Evolutionary conservation across 768 basidiomycete species (phyloP).

Genomic region (Tricholoma matsutake): DNA sequence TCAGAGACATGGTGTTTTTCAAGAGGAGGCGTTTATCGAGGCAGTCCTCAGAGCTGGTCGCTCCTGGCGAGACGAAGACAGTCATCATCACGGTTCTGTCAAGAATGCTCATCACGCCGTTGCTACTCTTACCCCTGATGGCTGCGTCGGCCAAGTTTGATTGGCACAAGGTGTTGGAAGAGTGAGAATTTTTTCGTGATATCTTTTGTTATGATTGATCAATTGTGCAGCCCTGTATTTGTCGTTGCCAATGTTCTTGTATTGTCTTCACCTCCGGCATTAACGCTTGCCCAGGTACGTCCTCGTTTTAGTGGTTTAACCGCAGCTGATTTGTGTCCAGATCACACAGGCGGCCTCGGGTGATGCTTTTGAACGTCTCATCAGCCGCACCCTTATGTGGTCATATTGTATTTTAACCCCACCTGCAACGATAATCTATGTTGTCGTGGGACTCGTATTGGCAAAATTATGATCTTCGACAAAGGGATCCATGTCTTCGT

Average conservation of each 20-base stretch:
- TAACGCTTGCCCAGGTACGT: constrained; percentile 51
- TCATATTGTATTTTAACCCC: constrained; percentile 87
- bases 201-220: constrained; percentile 2
- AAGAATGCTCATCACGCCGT: constrained; percentile 85
- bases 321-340: constrained; percentile 25
- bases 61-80: constrained; percentile 75
- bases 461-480: constrained; percentile 42
- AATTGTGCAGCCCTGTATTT: constrained; percentile 67
- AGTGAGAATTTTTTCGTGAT: constrained; percentile 44
- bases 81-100: constrained; percentile 79
- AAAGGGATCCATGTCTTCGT: not conserved
- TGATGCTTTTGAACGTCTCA: constrained; percentile 87
- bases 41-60: constrained; percentile 10
- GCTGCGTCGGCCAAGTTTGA: constrained; percentile 56
- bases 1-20: constrained; percentile 42
- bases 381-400: constrained; percentile 92
- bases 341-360: constrained; percentile 84
- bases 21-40: constrained; percentile 13
- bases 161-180: constrained; percentile 63
- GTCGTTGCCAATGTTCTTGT: constrained; percentile 82
- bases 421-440: constrained; percentile 73
- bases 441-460: constrained; percentile 69
- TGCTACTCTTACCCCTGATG: constrained; percentile 75
- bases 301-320: not conserved
- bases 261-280: constrained; percentile 77